These are phyloP conservation scores for Cyclotella cryptica DNA, from an alignment of 108 stramenopile species.

Conservation along the genomic window DNA sequence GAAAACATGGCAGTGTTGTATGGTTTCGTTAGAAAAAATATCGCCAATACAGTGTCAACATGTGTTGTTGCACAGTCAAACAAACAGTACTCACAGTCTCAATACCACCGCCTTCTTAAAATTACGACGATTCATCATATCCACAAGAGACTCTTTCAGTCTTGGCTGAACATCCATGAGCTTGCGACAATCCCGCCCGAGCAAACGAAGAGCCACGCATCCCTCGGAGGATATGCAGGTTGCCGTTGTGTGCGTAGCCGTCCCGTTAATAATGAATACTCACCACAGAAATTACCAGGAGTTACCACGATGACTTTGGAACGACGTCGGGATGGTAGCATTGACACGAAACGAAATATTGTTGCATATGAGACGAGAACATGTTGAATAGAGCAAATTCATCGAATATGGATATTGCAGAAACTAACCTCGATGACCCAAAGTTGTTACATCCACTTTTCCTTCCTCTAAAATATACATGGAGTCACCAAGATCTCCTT, in stretches of 20 bases:
- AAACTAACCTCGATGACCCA: conserved; percentile 34
- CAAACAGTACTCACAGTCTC: conserved; percentile 20
- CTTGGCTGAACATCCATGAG: conserved; percentile 61
- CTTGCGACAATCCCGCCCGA: conserved; percentile 65
- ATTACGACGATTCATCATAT: conserved; percentile 79
- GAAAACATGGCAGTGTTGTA: conserved; percentile 14
- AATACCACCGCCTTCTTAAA: conserved; percentile 85
- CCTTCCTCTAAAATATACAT: conserved; percentile 75
- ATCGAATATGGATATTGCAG: neutral
- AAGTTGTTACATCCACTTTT: conserved; percentile 49
- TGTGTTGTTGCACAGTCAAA: neutral
- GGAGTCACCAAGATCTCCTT: conserved; percentile 66
- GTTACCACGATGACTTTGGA: conserved; percentile 51
- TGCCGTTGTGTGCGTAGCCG: conserved; percentile 69
- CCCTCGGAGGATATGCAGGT: conserved; percentile 57
- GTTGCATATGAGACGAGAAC: neutral
- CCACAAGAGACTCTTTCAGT: conserved; percentile 66
- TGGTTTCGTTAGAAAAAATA: neutral
- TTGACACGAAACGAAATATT: conserved; percentile 1
- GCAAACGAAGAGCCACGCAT: conserved; percentile 63
- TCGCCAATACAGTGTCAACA: neutral
- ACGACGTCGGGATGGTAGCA: neutral
- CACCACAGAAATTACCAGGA: conserved; percentile 79
- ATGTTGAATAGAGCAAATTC: neutral
- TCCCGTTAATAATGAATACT: conserved; percentile 74